These are phyloP conservation scores for Eruca vesicaria DNA, from an alignment of 441 rosid genomes.

Conservation along the genomic window DNA sequence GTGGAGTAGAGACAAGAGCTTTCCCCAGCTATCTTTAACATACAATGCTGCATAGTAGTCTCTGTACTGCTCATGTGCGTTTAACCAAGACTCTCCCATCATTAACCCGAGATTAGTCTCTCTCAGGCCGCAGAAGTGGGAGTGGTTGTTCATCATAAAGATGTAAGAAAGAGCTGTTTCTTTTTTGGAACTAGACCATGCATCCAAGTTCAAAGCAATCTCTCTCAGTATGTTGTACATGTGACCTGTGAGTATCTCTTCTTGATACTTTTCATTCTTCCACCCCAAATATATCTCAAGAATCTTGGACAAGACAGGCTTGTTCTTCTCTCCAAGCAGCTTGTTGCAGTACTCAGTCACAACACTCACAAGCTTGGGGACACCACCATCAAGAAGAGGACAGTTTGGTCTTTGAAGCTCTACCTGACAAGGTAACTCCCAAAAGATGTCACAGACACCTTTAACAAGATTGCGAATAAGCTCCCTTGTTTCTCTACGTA, in stretches of 20 bases:
- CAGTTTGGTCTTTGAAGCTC: constrained; percentile 51
- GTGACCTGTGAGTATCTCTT: constrained; percentile 48
- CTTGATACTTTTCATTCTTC: constrained; percentile 54
- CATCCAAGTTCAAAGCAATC: constrained; percentile 59
- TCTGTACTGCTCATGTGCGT: constrained; percentile 61
- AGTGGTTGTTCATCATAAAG: constrained; percentile 86
- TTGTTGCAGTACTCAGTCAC: constrained; percentile 68
- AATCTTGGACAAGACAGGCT: constrained; percentile 53
- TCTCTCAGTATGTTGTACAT: constrained; percentile 53
- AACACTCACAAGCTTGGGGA: constrained; percentile 64
- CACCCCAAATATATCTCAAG: constrained; percentile 62
- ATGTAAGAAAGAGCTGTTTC: constrained; percentile 51
- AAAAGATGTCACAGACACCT: constrained; percentile 62
- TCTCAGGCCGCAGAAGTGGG: constrained; percentile 54
- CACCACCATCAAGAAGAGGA: constrained; percentile 55
- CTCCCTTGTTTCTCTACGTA: constrained; percentile 57
- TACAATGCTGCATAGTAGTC: constrained; percentile 66
- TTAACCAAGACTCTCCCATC: constrained; percentile 81
- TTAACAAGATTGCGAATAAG: constrained; percentile 52
- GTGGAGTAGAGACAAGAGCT: constrained; percentile 35
- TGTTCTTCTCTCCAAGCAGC: constrained; percentile 50
- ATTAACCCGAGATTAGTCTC: constrained; percentile 57
- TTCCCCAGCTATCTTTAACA: constrained; percentile 69
- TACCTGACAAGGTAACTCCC: constrained; percentile 67
- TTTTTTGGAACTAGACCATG: constrained; percentile 57